Evolutionary conservation across 176 grass and related monocot species (phyloP), one percentile per base, ranked within the genome.

Genomic region (Bromus sterilis): DNA sequence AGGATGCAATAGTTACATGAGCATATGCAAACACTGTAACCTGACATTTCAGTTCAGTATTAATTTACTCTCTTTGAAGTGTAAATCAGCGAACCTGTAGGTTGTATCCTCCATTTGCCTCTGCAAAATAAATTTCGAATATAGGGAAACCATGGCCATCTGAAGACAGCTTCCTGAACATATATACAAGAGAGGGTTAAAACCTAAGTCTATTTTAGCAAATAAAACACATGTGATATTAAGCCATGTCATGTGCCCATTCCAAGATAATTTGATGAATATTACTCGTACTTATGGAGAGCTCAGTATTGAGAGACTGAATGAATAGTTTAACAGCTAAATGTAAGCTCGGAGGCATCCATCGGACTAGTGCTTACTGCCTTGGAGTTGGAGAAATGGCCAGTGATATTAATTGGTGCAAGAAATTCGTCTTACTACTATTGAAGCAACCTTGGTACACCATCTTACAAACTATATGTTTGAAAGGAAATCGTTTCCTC

Each of bases 101-200:
- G 56, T 86, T 88, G 66, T 91, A 95, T 66, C 82, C 86, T 77
- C 89, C 96, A 84, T 91, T 82, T 80, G 43, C 85, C 73, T 87
- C 87, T 66, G 84, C 90, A 55, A 84, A 90, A 89, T 89, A 98
- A 88, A 98, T 81, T 84, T 98, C 96, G 67, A 98, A 98, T 67
- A 98, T 55, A 80, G 90, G 93, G 75, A 88, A 85, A 77, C 93
- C 93, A 83, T 82, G 89, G 28, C 86, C 86, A 63, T 86, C 71
- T 56, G 84, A 91, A 86, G 85, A 76, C 69, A 98, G 85, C 81
- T 93, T 88, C 43, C 93, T 98, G 85, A 87, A 85, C 23, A 77
- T 32, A 30, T 55, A 87, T 3, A 6, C 40, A 23, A 33, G 33
- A 65, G 42, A 53, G 35, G 81, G 41, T 30, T 73, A 74, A 57